Evolutionary conservation across 2,329 filamentous ascomycete species (phyloP).

Genomic region (Emericellopsis atlantica): DNA sequence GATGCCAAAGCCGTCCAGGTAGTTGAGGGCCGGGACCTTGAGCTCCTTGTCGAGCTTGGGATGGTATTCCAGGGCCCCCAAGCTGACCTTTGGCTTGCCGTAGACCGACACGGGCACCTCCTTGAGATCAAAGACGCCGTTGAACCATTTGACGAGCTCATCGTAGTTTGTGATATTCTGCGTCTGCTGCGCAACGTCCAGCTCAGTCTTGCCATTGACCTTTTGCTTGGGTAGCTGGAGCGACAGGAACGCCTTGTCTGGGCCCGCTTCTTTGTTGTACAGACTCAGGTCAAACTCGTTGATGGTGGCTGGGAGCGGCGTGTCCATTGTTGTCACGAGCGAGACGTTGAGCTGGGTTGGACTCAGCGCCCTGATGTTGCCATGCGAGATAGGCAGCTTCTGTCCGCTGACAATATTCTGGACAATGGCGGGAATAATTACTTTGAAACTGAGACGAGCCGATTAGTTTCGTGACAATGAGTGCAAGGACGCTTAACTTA

Average conservation of each 20-base stretch:
- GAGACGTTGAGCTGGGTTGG: slow-evolving; percentile 19
- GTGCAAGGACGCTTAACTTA: slow-evolving; percentile 14
- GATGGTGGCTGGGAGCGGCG: slow-evolving; percentile 22
- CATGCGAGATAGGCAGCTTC: slow-evolving; percentile 22
- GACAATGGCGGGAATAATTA: slow-evolving; percentile 31
- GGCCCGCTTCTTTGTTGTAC: slow-evolving; percentile 22
- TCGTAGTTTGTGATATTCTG: slow-evolving; percentile 22
- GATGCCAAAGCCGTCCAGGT: slow-evolving; percentile 24
- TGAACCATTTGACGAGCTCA: slow-evolving; percentile 25
- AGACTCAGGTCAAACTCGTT: slow-evolving; percentile 24
- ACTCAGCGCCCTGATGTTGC: slow-evolving; percentile 19
- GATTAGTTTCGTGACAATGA: neutral
- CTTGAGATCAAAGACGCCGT: slow-evolving; percentile 22
- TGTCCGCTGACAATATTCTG: slow-evolving; percentile 29
- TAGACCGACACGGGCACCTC: slow-evolving; percentile 21
- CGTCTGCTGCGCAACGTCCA: slow-evolving; percentile 19
- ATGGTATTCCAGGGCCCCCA: slow-evolving; percentile 24
- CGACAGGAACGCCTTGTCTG: slow-evolving; percentile 9
- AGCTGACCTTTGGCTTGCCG: slow-evolving; percentile 20
- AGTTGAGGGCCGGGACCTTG: slow-evolving; percentile 23
- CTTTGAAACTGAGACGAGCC: slow-evolving; percentile 22
- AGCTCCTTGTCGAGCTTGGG: slow-evolving; percentile 28
- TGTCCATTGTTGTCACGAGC: slow-evolving; percentile 21
- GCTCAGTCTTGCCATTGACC: slow-evolving; percentile 20
- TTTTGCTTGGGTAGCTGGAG: slow-evolving; percentile 15